These are phyloP conservation scores for Cenchrus fungigraminus DNA, from an alignment of 176 grass and related monocot species.

Conservation along the genomic window DNA sequence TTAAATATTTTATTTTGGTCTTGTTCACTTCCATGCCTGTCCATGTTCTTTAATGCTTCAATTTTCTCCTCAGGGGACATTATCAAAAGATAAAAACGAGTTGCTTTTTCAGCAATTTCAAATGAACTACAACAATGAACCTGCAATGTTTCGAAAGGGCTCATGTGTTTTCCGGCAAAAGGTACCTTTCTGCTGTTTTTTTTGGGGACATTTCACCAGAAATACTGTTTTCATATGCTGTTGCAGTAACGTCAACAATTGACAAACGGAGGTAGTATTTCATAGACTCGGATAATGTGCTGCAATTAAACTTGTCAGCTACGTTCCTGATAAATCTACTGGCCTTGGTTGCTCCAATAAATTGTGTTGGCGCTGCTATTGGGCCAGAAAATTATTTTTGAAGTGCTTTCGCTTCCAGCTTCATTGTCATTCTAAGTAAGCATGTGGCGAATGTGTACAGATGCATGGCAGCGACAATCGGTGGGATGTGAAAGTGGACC, in stretches of 20 bases:
- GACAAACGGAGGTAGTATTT: no score
- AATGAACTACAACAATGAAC: constrained; percentile 82
- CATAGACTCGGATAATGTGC: no score
- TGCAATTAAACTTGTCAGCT: no score
- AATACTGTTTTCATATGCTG: no score
- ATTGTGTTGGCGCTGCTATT: not conserved
- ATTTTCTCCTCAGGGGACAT: constrained; percentile 55
- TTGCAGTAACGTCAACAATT: no score
- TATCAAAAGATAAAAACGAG: constrained; percentile 86
- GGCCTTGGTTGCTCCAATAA: no score
- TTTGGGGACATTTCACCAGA: not conserved
- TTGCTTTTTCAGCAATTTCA: constrained; percentile 82
- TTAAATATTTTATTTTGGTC: constrained; percentile 23
- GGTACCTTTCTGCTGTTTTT: constrained; percentile 22
- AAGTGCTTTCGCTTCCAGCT: not conserved
- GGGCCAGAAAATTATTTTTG: constrained; percentile 19
- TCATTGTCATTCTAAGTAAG: not conserved
- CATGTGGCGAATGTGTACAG: not conserved
- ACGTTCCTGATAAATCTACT: no score
- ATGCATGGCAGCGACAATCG: no score
- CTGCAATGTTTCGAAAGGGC: constrained; percentile 71
- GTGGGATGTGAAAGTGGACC: constrained; percentile 33
- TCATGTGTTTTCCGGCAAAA: constrained; percentile 60
- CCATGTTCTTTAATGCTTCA: not conserved
- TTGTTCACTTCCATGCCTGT: constrained; percentile 38